These are phyloP conservation scores for Mycena rebaudengoi DNA, from an alignment of 768 basidiomycete species.

Conservation along the genomic window DNA sequence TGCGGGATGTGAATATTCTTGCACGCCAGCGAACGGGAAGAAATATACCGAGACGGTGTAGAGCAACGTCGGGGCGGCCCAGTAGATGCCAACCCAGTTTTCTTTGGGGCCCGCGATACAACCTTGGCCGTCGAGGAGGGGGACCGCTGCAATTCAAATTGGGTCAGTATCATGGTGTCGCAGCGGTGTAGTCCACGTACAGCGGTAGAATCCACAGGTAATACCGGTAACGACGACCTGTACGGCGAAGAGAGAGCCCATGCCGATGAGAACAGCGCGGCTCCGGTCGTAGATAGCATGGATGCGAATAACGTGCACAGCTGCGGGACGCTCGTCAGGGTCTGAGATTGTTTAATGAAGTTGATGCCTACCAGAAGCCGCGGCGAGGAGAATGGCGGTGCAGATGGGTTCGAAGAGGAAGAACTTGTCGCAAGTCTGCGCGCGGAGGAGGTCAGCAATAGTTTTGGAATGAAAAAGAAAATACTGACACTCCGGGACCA, in stretches of 20 bases:
- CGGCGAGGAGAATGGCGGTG: conserved; percentile 82
- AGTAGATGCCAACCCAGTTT: conserved; percentile 89
- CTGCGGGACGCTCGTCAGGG: conserved; percentile 38
- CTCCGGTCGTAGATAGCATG: conserved; percentile 81
- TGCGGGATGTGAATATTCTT: conserved; percentile 1
- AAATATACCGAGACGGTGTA: conserved; percentile 70
- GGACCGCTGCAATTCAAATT: conserved; percentile 62
- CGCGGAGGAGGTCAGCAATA: background rate
- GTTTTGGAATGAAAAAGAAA: background rate
- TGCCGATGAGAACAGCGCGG: conserved; percentile 57
- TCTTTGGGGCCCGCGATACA: conserved; percentile 86
- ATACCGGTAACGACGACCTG: conserved; percentile 80
- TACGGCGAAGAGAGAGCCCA: conserved; percentile 67
- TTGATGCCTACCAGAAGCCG: conserved; percentile 59
- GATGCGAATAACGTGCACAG: conserved; percentile 79
- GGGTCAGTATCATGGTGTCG: background rate
- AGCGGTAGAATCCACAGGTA: conserved; percentile 80
- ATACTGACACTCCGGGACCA: conserved; percentile 62
- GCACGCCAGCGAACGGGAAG: conserved; percentile 3
- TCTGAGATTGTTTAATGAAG: background rate
- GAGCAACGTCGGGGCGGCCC: conserved; percentile 79
- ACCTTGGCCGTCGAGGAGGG: conserved; percentile 76
- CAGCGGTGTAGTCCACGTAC: conserved; percentile 45
- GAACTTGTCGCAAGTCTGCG: conserved; percentile 70
- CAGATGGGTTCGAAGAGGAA: conserved; percentile 89